A percentile compares a stretch with the other conserved stretches of the same genome.
Conservation (phyloP, 345 rosid species). For the Citrus mangshanensis region DNA sequence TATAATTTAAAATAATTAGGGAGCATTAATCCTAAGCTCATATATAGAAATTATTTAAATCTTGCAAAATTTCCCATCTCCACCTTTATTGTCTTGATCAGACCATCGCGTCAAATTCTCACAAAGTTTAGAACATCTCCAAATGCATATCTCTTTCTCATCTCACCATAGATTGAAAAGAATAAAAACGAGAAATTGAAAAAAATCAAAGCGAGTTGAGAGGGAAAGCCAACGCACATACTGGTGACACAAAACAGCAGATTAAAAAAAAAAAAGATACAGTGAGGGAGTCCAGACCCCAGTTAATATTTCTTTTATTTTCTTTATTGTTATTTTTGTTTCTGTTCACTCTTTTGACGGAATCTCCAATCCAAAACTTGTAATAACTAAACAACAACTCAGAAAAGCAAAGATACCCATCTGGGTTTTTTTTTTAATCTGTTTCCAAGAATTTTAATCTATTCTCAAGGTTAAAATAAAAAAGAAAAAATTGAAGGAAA, state of each 20-base stretch:
- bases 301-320: background rate
- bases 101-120: background rate
- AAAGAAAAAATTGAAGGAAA: no score
- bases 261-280: no score
- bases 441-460: background rate
- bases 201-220: background rate
- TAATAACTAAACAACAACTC: background rate
- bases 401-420: background rate
- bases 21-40: no score
- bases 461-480: background rate
- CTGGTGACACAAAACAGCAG: background rate
- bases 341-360: slow-evolving; percentile 15
- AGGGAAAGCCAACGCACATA: background rate
- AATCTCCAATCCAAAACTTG: slow-evolving; percentile 2
- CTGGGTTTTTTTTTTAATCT: background rate
- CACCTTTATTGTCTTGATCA: background rate
- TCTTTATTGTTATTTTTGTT: background rate
- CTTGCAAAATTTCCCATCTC: background rate
- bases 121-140: background rate
- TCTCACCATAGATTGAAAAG: background rate
- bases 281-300: background rate
- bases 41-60: no score
- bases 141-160: background rate
- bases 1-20: no score
- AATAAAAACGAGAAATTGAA: background rate